Conservation (phyloP, 2,329 filamentous ascomycete genomes). For the Spiromastix sp. region DNA sequence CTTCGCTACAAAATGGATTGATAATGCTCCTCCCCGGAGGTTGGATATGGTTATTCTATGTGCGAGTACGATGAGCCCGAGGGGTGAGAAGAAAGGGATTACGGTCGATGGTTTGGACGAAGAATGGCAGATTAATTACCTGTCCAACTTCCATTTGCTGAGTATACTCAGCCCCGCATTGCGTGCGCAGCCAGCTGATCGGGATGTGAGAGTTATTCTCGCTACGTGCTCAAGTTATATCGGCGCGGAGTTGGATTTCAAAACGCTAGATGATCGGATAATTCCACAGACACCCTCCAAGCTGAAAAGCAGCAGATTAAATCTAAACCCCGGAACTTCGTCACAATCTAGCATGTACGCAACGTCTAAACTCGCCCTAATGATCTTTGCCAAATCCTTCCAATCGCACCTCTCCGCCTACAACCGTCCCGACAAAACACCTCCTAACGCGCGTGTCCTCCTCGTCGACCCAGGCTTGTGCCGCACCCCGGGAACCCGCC, state of each 20-base stretch:
- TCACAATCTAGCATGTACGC: slow-evolving; percentile 39
- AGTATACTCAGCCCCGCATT: slow-evolving; percentile 85
- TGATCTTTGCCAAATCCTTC: slow-evolving; percentile 80
- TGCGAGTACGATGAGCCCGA: slow-evolving; percentile 65
- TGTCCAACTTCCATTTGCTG: slow-evolving; percentile 90
- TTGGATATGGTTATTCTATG: slow-evolving; percentile 88
- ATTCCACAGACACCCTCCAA: slow-evolving; percentile 3
- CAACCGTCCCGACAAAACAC: slow-evolving; percentile 69
- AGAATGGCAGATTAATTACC: slow-evolving; percentile 90
- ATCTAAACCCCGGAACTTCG: slow-evolving; percentile 1
- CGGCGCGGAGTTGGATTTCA: slow-evolving; percentile 52
- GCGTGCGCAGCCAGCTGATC: slow-evolving; percentile 81
- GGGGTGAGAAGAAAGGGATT: slow-evolving; percentile 43
- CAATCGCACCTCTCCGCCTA: slow-evolving; percentile 86
- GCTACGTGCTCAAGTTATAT: slow-evolving; percentile 85
- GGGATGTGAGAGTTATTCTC: slow-evolving; percentile 82
- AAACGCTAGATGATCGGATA: slow-evolving; percentile 18
- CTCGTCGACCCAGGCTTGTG: slow-evolving; percentile 78
- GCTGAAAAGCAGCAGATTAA: slow-evolving; percentile 13
- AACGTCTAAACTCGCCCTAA: slow-evolving; percentile 65
- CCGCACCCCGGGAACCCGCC: slow-evolving; percentile 75
- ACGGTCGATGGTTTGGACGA: slow-evolving; percentile 76
- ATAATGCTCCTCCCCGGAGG: slow-evolving; percentile 80
- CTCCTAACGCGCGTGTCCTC: slow-evolving; percentile 72
- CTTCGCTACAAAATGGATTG: slow-evolving; percentile 97